phyloP scores from a whole-genome alignment of 768 basidiomycete genomes.

The Phallus indusiatus region DNA sequence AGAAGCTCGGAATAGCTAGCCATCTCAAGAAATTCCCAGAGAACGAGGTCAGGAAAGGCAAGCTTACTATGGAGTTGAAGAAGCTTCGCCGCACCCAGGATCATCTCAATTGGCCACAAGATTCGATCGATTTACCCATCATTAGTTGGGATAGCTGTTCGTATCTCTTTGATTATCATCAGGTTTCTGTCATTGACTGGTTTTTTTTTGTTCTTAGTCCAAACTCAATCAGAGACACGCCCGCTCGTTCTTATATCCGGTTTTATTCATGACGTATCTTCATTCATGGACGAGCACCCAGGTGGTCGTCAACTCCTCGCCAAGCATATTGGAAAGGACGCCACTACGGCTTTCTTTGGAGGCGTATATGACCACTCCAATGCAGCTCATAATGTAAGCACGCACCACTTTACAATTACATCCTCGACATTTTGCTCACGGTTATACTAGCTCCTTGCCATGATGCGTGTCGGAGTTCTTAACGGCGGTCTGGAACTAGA shows the following conservation, averaged over 20 bases:
- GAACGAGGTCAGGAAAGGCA: constrained; percentile 74
- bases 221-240: constrained; percentile 67
- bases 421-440: not conserved
- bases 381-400: constrained; percentile 71
- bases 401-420: not conserved
- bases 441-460: constrained; percentile 34
- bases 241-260: constrained; percentile 82
- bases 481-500: constrained; percentile 46
- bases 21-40: constrained; percentile 66
- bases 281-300: constrained; percentile 86
- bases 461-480: constrained; percentile 53
- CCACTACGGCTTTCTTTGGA: constrained; percentile 90
- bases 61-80: constrained; percentile 91
- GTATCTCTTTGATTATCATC: constrained; percentile 17
- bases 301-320: constrained; percentile 79
- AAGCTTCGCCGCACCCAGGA: constrained; percentile 74
- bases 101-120: constrained; percentile 67
- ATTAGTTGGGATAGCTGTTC: constrained; percentile 81
- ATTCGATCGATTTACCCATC: constrained; percentile 66
- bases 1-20: constrained; percentile 54
- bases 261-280: constrained; percentile 83
- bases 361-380: constrained; percentile 86
- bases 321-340: constrained; percentile 84
- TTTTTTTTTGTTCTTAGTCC: constrained; percentile 37
- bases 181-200: constrained; percentile 1